phyloP scores from a whole-genome alignment of 257 asterid species.

The Solanum ossicruentum region DNA sequence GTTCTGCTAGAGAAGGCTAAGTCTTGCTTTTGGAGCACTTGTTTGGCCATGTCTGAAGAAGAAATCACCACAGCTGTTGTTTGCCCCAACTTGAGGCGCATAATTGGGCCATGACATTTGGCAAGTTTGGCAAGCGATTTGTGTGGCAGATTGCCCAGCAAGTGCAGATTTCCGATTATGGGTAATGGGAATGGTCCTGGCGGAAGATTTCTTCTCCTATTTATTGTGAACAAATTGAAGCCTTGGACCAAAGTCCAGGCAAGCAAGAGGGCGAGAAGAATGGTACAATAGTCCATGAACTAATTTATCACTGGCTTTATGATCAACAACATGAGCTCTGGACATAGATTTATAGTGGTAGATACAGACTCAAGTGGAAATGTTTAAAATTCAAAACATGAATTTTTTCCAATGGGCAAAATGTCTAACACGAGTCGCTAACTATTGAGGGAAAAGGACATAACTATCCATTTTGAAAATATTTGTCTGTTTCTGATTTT shows the following conservation, averaged over 20 bases:
- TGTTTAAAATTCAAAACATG: background rate
- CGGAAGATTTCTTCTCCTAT: slow-evolving; percentile 1
- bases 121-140: slow-evolving; percentile 44
- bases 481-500: no score
- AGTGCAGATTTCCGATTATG: slow-evolving; percentile 55
- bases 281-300: background rate
- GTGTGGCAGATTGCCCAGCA: slow-evolving; percentile 64
- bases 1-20: slow-evolving; percentile 41
- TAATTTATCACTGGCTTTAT: background rate
- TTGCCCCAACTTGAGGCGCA: slow-evolving; percentile 50
- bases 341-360: background rate
- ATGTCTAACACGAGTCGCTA: no score
- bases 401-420: no score
- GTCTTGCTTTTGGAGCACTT: slow-evolving; percentile 66
- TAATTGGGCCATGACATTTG: slow-evolving; percentile 51
- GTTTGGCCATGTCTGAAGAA: slow-evolving; percentile 50
- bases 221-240: background rate
- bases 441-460: no score
- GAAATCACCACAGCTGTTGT: slow-evolving; percentile 40
- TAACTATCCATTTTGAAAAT: no score
- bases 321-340: background rate
- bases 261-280: slow-evolving; percentile 31
- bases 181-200: slow-evolving; percentile 56
- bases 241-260: slow-evolving; percentile 6
- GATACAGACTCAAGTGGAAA: background rate